phyloP scores from a whole-genome alignment of 371 early-diverging fungal species.

The Haplosporangium sp. region DNA sequence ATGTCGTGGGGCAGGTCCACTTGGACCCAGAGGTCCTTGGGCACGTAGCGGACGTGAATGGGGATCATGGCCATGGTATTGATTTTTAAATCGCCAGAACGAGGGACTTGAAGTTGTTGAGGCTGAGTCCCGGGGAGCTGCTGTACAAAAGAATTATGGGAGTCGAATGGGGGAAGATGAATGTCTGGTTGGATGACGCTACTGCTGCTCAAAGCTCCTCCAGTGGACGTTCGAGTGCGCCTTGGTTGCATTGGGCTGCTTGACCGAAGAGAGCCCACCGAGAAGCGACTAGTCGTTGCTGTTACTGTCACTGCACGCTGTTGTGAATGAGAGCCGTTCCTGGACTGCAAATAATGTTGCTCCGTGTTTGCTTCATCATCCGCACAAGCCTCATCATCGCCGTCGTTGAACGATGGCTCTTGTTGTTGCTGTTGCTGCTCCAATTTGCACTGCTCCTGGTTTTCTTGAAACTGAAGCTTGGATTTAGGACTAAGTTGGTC shows the following conservation, averaged over 20 bases:
- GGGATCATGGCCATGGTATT: slow-evolving; percentile 14
- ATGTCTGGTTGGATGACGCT: neutral
- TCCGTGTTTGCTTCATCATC: neutral
- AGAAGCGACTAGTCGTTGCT: neutral
- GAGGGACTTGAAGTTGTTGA: slow-evolving; percentile 1
- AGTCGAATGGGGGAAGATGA: neutral
- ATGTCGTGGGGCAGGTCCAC: slow-evolving; percentile 39
- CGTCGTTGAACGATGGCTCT: neutral
- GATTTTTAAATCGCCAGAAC: slow-evolving; percentile 6
- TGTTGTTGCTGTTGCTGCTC: slow-evolving; percentile 3
- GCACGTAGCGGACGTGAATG: slow-evolving; percentile 47
- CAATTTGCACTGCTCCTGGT: slow-evolving; percentile 1
- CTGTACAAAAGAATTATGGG: neutral
- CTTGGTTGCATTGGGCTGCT: neutral
- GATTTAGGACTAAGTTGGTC: slow-evolving; percentile 20
- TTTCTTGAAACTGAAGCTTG: neutral
- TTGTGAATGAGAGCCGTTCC: slow-evolving; percentile 13
- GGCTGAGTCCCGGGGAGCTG: neutral
- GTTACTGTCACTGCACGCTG: neutral
- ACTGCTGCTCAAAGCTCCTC: neutral
- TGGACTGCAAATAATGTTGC: slow-evolving; percentile 2
- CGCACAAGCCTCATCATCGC: too few species aligned
- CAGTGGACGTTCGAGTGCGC: slow-evolving; percentile 1
- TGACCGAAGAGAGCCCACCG: slow-evolving; percentile 2
- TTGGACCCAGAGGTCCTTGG: slow-evolving; percentile 48